Base-by-base conservation (phyloP, 495 filamentous ascomycete genomes). In the Trichocladium antarcticum region DNA sequence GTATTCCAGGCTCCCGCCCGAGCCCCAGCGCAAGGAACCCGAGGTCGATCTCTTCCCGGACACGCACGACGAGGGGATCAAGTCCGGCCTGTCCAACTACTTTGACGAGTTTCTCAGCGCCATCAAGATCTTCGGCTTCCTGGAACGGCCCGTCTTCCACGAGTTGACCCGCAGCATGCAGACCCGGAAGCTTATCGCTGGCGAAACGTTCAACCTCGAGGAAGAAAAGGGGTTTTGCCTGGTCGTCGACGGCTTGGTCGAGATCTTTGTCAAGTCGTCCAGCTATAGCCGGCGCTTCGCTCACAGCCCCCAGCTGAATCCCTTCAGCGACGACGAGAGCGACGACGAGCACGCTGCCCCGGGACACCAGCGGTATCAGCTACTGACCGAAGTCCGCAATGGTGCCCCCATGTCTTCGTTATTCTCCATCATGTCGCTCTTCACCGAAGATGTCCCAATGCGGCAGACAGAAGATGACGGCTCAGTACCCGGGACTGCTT, bases 71-170 rank as follows among this genome's bases (percentile, higher is more conserved):
- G 85, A 85, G 27, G 87, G 89, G 46, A 82, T 82, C 19, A 97
- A 97, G 64, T 78, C 88, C 1, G 92, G 93, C 3, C 75, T 98
- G 22, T 80, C 87, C 17, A 97, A 86, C 62, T 98, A 98, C 65
- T 75, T 98, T 11, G 92, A 98, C 64, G 93, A 98, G 67, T 98
- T 97, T 55, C 73, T 98, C 12, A 95, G 88, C 65, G 92, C 92
- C n/a, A 97, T 98, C 63, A 97, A 96, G 61, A 89, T 98, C 37
- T 98, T 98, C 69, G 92, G 92, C 2, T 98, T 97, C 62, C 74
- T 98, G 37, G 92, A 98, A 63, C 78, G 92, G 16, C 87, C 90
- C 1, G 92, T 98, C 12, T 98, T 97, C 62, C 92, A 98, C 62
- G 92, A 98, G 64, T 76, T 98, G 56, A 97, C 92, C 2, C 77